phyloP scores from a whole-genome alignment of 176 grass and related monocot genomes.

The Rhynchospora tenuis region DNA sequence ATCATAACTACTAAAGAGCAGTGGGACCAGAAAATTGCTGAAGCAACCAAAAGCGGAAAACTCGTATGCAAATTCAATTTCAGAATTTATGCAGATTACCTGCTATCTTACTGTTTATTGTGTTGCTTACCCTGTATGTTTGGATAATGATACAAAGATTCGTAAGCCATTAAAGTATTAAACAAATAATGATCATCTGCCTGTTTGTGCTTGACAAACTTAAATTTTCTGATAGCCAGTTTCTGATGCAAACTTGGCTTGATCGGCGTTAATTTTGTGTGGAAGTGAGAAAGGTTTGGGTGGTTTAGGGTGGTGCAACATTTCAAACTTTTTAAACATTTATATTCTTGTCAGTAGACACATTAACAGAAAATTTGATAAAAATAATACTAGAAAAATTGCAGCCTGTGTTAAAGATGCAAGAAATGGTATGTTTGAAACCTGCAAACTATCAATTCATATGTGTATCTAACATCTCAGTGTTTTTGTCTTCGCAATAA shows the following conservation, averaged over 20 bases:
- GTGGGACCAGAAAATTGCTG: constrained; percentile 76
- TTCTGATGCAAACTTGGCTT: neutral
- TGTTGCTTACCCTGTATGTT: neutral
- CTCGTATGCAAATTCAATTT: constrained; percentile 46
- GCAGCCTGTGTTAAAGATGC: neutral
- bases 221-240: neutral
- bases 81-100: neutral
- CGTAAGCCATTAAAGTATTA: neutral
- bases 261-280: neutral
- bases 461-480: neutral
- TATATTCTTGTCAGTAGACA: neutral
- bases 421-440: neutral
- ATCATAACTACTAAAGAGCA: constrained; percentile 70
- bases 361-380: neutral
- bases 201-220: neutral
- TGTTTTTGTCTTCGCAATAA: neutral
- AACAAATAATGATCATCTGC: neutral
- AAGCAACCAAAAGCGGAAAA: constrained; percentile 88
- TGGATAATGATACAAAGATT: neutral
- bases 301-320: neutral
- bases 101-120: neutral
- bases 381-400: neutral
- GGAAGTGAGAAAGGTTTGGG: neutral
- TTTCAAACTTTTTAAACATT: neutral
- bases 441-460: neutral